Evolutionary conservation across 768 basidiomycete genomes (phyloP).

Genomic region (Phylloporus sp.): DNA sequence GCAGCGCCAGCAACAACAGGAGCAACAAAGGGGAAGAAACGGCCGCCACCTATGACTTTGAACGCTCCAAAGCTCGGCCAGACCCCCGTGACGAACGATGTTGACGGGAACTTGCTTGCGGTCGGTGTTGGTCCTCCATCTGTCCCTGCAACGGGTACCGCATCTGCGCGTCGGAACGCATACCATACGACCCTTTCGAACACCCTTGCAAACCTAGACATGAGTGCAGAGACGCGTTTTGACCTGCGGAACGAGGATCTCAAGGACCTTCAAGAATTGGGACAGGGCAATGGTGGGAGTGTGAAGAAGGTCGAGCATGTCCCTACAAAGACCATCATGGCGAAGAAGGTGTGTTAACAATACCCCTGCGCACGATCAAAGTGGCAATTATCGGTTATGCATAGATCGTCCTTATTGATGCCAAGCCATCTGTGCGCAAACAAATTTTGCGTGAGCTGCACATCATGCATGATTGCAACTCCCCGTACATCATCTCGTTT

Average conservation of each 20-base stretch:
- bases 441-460: constrained; percentile 97
- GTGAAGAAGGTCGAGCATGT: constrained; percentile 94
- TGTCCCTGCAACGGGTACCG: constrained; percentile 48
- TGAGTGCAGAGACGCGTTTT: constrained; percentile 80
- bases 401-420: constrained; percentile 94
- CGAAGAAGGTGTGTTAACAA: constrained; percentile 79
- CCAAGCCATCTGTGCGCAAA: constrained; percentile 92
- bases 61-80: constrained; percentile 64
- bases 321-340: constrained; percentile 91
- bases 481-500: constrained; percentile 92
- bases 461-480: constrained; percentile 98
- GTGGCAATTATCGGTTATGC: not conserved
- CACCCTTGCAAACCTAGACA: constrained; percentile 81
- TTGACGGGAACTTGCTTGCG: constrained; percentile 45
- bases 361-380: not conserved
- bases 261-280: constrained; percentile 85
- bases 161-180: constrained; percentile 58
- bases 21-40: constrained; percentile 54
- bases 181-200: constrained; percentile 79
- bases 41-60: constrained; percentile 81
- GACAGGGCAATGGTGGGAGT: constrained; percentile 95
- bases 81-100: constrained; percentile 24
- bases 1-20: constrained; percentile 39
- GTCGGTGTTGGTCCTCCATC: constrained; percentile 48
- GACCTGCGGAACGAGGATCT: constrained; percentile 88